These are phyloP conservation scores for Penicillium sp. DNA, from an alignment of 2,329 filamentous ascomycete genomes.

Conservation along the genomic window DNA sequence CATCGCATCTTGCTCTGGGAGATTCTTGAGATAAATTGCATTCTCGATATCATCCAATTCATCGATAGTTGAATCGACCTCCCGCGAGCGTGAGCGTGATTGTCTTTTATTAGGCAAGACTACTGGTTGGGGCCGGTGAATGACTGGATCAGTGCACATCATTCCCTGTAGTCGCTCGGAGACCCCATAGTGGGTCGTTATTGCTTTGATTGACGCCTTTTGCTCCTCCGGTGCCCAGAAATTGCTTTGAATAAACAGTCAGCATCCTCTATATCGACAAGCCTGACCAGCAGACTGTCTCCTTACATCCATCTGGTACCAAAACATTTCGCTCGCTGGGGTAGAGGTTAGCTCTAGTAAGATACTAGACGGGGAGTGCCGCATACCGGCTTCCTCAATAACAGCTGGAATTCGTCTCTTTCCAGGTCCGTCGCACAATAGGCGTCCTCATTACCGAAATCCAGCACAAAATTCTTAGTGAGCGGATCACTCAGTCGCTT, in stretches of 20 bases:
- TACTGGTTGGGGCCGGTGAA: conserved; percentile 20
- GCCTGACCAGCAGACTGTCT: background rate
- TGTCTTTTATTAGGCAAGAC: conserved; percentile 13
- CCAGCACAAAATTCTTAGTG: conserved; percentile 43
- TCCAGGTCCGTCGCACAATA: conserved; percentile 41
- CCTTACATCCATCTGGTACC: conserved; percentile 69
- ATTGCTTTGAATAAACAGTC: conserved; percentile 49
- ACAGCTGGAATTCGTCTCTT: conserved; percentile 31
- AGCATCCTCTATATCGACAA: background rate
- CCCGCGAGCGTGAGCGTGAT: conserved; percentile 3
- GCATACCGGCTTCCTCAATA: conserved; percentile 36
- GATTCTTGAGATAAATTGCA: conserved; percentile 24
- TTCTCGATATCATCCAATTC: conserved; percentile 33
- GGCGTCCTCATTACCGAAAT: conserved; percentile 45
- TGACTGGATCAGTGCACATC: conserved; percentile 58
- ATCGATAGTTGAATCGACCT: conserved; percentile 7
- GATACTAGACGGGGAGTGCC: background rate
- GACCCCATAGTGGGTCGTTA: conserved; percentile 65
- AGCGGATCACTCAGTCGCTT: conserved; percentile 26
- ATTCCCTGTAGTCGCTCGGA: conserved; percentile 64
- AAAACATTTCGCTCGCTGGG: conserved; percentile 47
- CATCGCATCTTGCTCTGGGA: conserved; percentile 20
- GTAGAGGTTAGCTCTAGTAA: background rate
- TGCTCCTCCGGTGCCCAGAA: conserved; percentile 68
- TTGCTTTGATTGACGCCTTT: conserved; percentile 52